Base-by-base conservation (phyloP, 148 eudicot genomes). In the Gaultheria prostrata region DNA sequence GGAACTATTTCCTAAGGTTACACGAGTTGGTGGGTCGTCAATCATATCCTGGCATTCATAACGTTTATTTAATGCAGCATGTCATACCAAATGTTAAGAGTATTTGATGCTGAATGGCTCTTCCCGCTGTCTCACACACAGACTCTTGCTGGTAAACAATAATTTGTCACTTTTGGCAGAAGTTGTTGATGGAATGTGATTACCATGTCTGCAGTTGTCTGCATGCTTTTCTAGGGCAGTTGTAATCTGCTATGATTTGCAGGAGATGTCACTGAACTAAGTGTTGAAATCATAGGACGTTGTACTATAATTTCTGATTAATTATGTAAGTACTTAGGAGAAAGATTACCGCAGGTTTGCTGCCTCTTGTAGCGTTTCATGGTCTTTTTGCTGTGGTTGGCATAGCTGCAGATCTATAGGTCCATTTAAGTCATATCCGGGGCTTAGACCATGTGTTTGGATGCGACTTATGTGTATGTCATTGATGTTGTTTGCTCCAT, bases 371-470 rank as follows among this genome's bases (percentile, higher is more conserved):
- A 48, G 45, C 33, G 49, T 35, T 32, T 87, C 89, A 51, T 83
- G 67, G 50, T 43, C 87, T 73, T 72, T 85, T 61, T 76, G 89
- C 57, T 84, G 87, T 77, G 92, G 91, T 53, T 78, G 91, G 85
- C 90, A 63, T 69, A 91, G 86, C 85, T 91, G 89, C 82, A 90
- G 90, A 79, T 82, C 54, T 26, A 86, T 89, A 43, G 84, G 85
- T 75, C 48, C 88, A 65, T 85, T 69, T 71, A 79, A 83, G 83
- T 82, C 87, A 53, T 77, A 35, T 48, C 51, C 80, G 17, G 76
- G 84, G 51, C 77, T 85, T 15, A 39, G 69, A 49, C 26, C 80
- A 51, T 35, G 46, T 83, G 90, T 49, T 73, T 79, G 80, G 46
- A 86, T 63, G 77, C 80, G 56, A 49, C 65, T 85, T 81, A 81